Conservation (phyloP, 768 basidiomycete species). For the Scleroderma citrinum region DNA sequence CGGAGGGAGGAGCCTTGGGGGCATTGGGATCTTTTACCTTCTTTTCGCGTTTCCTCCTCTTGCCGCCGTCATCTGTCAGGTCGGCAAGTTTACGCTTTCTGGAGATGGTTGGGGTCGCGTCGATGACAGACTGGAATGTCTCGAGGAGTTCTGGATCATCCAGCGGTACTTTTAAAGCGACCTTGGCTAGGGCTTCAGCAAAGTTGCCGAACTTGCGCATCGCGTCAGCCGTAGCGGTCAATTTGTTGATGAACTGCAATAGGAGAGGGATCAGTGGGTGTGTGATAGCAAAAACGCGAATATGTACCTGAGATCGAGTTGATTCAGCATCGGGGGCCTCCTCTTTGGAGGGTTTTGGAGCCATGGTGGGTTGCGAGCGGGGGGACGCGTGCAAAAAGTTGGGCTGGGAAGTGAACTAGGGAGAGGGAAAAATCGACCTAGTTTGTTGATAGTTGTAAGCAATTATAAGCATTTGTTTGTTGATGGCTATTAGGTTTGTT, state of each 20-base stretch:
- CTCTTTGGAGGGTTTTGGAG: constrained; percentile 22
- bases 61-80: constrained; percentile 33
- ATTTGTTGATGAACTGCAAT: constrained; percentile 48
- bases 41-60: constrained; percentile 38
- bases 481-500: constrained; percentile 32
- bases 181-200: constrained; percentile 54
- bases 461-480: constrained; percentile 37
- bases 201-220: constrained; percentile 59
- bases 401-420: constrained; percentile 27
- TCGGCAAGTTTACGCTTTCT: constrained; percentile 51
- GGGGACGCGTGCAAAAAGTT: constrained; percentile 22
- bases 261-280: neutral
- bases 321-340: constrained; percentile 20
- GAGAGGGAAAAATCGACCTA: constrained; percentile 35
- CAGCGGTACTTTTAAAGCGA: constrained; percentile 36
- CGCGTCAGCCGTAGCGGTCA: constrained; percentile 51
- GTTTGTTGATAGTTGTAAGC: constrained; percentile 31
- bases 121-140: constrained; percentile 23
- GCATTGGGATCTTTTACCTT: constrained; percentile 85
- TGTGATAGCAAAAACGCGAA: constrained; percentile 7
- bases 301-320: constrained; percentile 26
- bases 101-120: constrained; percentile 26
- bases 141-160: constrained; percentile 26
- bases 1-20: constrained; percentile 88
- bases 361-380: constrained; percentile 14